Percentiles rank a stretch among this genome's conserved stretches.
Conservation (phyloP, 1,284 basidiomycete species). For the Phaffia rhodozyma region DNA sequence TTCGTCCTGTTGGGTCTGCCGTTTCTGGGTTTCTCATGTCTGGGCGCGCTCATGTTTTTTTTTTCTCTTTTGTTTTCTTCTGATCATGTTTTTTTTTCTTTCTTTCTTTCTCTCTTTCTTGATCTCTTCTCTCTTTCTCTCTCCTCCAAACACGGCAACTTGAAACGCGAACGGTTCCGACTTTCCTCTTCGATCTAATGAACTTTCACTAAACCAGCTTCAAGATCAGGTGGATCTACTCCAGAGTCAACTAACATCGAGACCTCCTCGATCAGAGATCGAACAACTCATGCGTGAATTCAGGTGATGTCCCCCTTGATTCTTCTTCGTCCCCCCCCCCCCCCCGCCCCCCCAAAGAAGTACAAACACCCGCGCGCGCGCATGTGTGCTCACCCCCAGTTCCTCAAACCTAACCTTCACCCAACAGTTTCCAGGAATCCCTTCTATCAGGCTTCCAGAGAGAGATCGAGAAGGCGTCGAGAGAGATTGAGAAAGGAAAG, state of each 20-base stretch:
- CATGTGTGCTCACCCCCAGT: no score
- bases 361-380: neutral
- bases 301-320: neutral
- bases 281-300: neutral
- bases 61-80: no score
- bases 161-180: no score
- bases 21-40: no score
- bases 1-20: no score
- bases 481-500: neutral
- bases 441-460: conserved; percentile 7
- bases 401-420: no score
- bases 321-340: neutral
- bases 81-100: no score
- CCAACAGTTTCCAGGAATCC: neutral
- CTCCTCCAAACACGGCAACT: neutral
- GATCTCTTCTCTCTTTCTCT: neutral
- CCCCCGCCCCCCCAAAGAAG: no score
- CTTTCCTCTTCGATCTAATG: no score
- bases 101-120: neutral
- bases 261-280: neutral
- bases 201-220: neutral
- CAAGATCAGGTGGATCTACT: neutral
- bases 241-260: neutral
- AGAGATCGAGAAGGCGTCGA: conserved; percentile 4
- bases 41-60: no score